Percentiles rank a stretch among this genome's conserved stretches.
These are phyloP conservation scores for Juglanconis sp. DNA, from an alignment of 2,329 filamentous ascomycete genomes.

Conservation along the genomic window DNA sequence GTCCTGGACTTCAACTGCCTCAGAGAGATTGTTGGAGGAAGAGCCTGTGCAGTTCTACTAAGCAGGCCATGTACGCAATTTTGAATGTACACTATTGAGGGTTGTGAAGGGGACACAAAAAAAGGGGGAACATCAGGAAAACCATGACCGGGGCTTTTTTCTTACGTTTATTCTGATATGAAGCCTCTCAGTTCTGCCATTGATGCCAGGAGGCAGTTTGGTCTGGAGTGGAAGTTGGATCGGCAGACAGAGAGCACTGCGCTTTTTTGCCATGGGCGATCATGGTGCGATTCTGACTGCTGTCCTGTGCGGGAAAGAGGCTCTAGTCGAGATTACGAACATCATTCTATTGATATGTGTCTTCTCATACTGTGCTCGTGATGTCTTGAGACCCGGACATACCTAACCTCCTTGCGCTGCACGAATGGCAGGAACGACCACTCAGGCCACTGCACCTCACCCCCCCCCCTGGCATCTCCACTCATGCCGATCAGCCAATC, in stretches of 20 bases:
- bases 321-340: conserved; percentile 5
- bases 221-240: conserved; percentile 13
- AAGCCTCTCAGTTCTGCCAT: neutral
- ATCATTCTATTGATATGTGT: neutral
- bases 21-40: neutral
- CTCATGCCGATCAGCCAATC: too few species aligned
- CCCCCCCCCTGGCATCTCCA: too few species aligned
- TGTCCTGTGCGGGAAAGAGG: neutral
- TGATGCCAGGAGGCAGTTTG: neutral
- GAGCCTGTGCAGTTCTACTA: neutral
- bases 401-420: too few species aligned
- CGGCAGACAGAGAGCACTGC: conserved; percentile 2
- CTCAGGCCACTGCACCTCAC: too few species aligned
- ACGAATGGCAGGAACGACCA: too few species aligned
- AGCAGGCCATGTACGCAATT: conserved; percentile 8
- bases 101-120: neutral
- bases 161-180: neutral
- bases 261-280: neutral
- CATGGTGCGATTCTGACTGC: neutral
- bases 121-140: conserved; percentile 1
- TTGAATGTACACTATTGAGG: conserved; percentile 17
- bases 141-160: conserved; percentile 1
- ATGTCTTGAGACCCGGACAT: neutral
- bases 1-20: too few species aligned
- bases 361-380: neutral